Conservation (phyloP, 768 basidiomycete species). For the Kwoniella bestiolae region DNA sequence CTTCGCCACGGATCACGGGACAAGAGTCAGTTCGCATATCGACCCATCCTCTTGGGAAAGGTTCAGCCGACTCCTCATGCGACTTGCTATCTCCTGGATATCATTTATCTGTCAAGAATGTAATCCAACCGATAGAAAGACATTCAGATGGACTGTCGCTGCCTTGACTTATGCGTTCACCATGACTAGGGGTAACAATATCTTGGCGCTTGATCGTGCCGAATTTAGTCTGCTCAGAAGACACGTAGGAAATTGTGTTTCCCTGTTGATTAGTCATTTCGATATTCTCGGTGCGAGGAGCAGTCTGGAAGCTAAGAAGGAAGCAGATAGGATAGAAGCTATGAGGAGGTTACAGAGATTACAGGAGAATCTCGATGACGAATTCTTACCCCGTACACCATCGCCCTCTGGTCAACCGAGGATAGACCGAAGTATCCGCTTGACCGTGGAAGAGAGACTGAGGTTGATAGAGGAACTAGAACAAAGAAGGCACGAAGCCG, state of each 20-base stretch:
- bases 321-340: slow-evolving; percentile 78
- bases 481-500: slow-evolving; percentile 69
- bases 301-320: slow-evolving; percentile 80
- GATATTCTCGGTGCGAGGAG: slow-evolving; percentile 96
- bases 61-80: slow-evolving; percentile 82
- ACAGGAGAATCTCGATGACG: slow-evolving; percentile 61
- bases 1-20: slow-evolving; percentile 88
- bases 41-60: slow-evolving; percentile 69
- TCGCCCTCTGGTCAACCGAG: slow-evolving; percentile 39
- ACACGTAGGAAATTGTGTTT: slow-evolving; percentile 95
- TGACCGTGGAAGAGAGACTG: slow-evolving; percentile 75
- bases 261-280: slow-evolving; percentile 93
- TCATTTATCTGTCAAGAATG: slow-evolving; percentile 98
- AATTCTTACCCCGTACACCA: slow-evolving; percentile 46
- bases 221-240: slow-evolving; percentile 89
- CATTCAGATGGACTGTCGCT: slow-evolving; percentile 97
- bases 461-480: slow-evolving; percentile 67
- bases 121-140: slow-evolving; percentile 90
- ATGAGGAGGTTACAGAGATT: slow-evolving; percentile 59
- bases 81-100: slow-evolving; percentile 94
- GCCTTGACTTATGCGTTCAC: slow-evolving; percentile 90
- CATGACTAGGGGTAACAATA: slow-evolving; percentile 84
- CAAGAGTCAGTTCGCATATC: slow-evolving; percentile 86
- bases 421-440: slow-evolving; percentile 65
- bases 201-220: slow-evolving; percentile 80